Evolutionary conservation across 495 filamentous ascomycete genomes (phyloP).

Genomic region (Sphaerosporella brunnea): DNA sequence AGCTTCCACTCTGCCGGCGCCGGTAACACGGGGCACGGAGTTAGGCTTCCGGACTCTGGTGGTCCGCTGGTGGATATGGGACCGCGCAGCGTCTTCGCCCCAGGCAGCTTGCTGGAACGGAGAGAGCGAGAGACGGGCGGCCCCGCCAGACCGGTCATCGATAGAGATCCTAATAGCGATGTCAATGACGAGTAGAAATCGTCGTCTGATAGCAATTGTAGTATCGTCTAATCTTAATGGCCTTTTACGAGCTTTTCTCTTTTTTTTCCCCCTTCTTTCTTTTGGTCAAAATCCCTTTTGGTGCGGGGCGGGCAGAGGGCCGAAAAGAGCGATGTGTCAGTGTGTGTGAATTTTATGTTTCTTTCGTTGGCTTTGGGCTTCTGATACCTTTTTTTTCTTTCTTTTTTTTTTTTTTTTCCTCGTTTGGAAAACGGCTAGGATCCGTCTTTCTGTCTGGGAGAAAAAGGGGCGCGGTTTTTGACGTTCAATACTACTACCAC

Average conservation of each 20-base stretch:
- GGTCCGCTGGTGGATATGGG: constrained; percentile 12
- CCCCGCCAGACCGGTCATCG: constrained; percentile 13
- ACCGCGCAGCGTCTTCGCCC: constrained; percentile 14
- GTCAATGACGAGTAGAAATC: background rate
- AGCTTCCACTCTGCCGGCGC: constrained; percentile 16
- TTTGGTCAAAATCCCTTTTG: too few species aligned
- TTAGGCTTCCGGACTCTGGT: constrained; percentile 15
- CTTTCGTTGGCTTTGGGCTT: background rate
- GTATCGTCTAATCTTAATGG: too few species aligned
- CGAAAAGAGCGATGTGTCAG: background rate
- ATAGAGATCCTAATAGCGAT: constrained; percentile 13
- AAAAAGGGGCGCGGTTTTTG: too few species aligned
- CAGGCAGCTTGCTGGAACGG: constrained; percentile 21
- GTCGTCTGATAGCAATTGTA: background rate
- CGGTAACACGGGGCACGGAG: constrained; percentile 14
- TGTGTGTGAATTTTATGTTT: background rate
- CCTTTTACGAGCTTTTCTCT: background rate
- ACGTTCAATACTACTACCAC: too few species aligned
- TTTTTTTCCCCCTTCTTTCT: background rate
- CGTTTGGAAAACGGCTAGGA: too few species aligned
- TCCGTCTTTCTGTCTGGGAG: too few species aligned
- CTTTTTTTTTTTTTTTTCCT: background rate
- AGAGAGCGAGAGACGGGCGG: constrained; percentile 19
- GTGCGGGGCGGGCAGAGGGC: too few species aligned
- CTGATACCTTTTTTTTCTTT: background rate